Percentiles rank a stretch among this genome's conserved stretches.
Conservation (phyloP, 208 protist genomes). For the Trypanosoma theileri region DNA sequence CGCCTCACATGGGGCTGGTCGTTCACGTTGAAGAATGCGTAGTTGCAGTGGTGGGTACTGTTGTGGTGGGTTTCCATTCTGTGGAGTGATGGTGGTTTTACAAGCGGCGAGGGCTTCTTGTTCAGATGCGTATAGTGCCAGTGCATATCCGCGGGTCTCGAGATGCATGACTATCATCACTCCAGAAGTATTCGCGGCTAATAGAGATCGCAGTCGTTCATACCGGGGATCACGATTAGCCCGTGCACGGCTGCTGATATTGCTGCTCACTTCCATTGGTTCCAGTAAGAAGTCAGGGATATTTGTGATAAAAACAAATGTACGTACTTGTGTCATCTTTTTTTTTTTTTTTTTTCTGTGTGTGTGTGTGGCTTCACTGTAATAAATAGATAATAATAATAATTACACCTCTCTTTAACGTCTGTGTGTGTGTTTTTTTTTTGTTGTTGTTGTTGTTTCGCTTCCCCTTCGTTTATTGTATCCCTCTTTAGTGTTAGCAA, state of each 20-base stretch:
- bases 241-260: slow-evolving; percentile 11
- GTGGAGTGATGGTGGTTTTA: slow-evolving; percentile 57
- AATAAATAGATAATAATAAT: no score
- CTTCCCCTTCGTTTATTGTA: not conserved
- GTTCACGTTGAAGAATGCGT: slow-evolving; percentile 73
- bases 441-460: no score
- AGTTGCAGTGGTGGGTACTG: slow-evolving; percentile 50
- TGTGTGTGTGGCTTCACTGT: not conserved
- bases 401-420: no score
- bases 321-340: slow-evolving; percentile 38
- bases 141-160: slow-evolving; percentile 64
- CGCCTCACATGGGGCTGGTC: slow-evolving; percentile 59
- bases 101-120: slow-evolving; percentile 82
- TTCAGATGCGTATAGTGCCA: slow-evolving; percentile 84
- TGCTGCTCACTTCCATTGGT: slow-evolving; percentile 24
- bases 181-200: slow-evolving; percentile 73
- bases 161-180: slow-evolving; percentile 90
- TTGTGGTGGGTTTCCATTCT: slow-evolving; percentile 23
- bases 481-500: no score
- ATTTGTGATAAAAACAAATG: slow-evolving; percentile 87
- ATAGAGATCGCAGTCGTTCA: slow-evolving; percentile 71
- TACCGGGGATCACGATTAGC: slow-evolving; percentile 77
- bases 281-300: slow-evolving; percentile 81
- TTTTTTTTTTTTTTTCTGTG: slow-evolving; percentile 21
- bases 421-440: no score